Evolutionary conservation across 2,329 filamentous ascomycete species (phyloP).

Genomic region (Fusarium circinatum): DNA sequence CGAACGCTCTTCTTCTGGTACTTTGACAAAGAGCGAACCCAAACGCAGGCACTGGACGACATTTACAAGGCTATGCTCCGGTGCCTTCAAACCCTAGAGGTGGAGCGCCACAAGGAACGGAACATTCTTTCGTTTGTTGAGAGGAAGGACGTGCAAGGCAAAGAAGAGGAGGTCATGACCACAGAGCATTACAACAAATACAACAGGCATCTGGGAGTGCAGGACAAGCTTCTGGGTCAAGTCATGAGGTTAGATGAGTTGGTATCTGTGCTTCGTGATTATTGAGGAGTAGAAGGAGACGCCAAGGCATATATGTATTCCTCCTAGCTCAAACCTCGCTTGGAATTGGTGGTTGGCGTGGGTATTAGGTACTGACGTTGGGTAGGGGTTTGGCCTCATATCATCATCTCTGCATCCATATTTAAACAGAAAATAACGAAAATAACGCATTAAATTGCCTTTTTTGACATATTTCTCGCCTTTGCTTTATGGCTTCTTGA

Average conservation of each 20-base stretch:
- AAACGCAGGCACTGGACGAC: conserved; percentile 77
- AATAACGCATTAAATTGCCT: not conserved
- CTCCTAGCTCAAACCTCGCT: not conserved
- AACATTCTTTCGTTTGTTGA: conserved; percentile 84
- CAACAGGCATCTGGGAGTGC: conserved; percentile 68
- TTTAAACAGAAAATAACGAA: conserved; percentile 1
- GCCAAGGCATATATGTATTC: not conserved
- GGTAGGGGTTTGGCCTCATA: conserved; percentile 8
- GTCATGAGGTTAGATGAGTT: conserved; percentile 85
- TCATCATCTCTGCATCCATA: conserved; percentile 8
- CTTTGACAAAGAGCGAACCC: conserved; percentile 80
- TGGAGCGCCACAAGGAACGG: conserved; percentile 77
- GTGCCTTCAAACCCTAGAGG: conserved; percentile 80
- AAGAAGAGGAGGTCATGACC: conserved; percentile 82
- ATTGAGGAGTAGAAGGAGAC: conserved; percentile 51
- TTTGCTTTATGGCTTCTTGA: not conserved
- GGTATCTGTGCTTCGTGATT: conserved; percentile 85
- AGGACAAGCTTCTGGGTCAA: conserved; percentile 81
- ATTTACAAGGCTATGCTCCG: conserved; percentile 92
- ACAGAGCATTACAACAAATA: conserved; percentile 76
- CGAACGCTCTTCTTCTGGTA: conserved; percentile 93
- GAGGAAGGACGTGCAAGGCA: conserved; percentile 84
- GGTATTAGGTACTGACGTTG: conserved; percentile 3
- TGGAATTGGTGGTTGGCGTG: conserved; percentile 1
- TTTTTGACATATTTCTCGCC: not conserved